A percentile compares a stretch with the other conserved stretches of the same genome.
Conservation (phyloP, 495 filamentous ascomycete genomes). For the Glonium stellatum region DNA sequence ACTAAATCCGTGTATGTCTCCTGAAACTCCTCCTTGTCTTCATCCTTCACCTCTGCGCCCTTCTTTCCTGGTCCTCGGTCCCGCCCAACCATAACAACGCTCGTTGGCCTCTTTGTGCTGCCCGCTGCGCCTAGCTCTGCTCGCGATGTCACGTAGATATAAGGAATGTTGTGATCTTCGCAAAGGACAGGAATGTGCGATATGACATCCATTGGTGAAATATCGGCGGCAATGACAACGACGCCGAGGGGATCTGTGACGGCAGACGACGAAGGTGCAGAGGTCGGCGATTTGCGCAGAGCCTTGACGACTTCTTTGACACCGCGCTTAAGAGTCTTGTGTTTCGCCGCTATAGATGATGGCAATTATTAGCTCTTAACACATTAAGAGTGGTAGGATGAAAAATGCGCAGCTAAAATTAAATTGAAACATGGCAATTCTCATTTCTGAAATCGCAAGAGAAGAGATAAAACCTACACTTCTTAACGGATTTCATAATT, state of each 20-base stretch:
- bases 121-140: constrained; percentile 88
- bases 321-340: constrained; percentile 89
- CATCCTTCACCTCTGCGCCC: constrained; percentile 34
- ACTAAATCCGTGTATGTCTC: constrained; percentile 23
- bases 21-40: constrained; percentile 16
- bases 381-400: too few relatives aligned
- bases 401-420: too few relatives aligned
- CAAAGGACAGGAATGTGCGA: constrained; percentile 94
- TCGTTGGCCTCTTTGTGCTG: constrained; percentile 88
- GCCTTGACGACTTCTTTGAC: constrained; percentile 98
- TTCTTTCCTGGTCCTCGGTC: constrained; percentile 45
- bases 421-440: too few relatives aligned
- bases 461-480: constrained; percentile 54
- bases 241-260: constrained; percentile 57
- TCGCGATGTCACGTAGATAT: constrained; percentile 80
- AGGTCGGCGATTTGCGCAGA: constrained; percentile 74
- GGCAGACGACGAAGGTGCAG: constrained; percentile 40
- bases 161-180: constrained; percentile 93
- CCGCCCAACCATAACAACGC: constrained; percentile 76
- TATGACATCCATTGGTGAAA: constrained; percentile 95
- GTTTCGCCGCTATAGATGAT: constrained; percentile 65
- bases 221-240: constrained; percentile 90
- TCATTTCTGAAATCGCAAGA: not conserved
- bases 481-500: constrained; percentile 85
- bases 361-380: not conserved